Percentiles rank a stretch among this genome's conserved stretches.
Evolutionary conservation across 2,329 filamentous ascomycete genomes (phyloP).

Genomic region (Pseudocercospora cruenta): DNA sequence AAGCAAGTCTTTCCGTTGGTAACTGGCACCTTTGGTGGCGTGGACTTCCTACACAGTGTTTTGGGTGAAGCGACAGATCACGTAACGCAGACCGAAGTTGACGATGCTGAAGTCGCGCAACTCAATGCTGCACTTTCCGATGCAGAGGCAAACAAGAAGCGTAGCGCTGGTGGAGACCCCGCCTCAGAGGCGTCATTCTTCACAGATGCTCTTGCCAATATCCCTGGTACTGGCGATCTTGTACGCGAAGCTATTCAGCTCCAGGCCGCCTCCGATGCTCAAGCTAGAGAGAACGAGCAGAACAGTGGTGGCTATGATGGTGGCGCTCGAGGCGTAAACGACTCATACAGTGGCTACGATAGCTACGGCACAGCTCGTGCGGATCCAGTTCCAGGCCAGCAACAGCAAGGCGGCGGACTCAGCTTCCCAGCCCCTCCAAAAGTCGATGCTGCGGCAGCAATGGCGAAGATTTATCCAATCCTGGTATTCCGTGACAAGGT

Average conservation of each 20-base stretch:
- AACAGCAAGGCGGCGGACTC: slow-evolving; percentile 47
- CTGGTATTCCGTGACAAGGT: slow-evolving; percentile 92
- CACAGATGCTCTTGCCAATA: slow-evolving; percentile 71
- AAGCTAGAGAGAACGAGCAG: slow-evolving; percentile 23
- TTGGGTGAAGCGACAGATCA: slow-evolving; percentile 56
- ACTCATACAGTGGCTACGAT: slow-evolving; percentile 27
- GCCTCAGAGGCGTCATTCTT: slow-evolving; percentile 50
- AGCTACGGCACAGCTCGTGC: slow-evolving; percentile 27
- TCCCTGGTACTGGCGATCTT: slow-evolving; percentile 63
- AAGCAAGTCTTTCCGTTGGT: slow-evolving; percentile 56
- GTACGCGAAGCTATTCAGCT: slow-evolving; percentile 52
- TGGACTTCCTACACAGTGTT: slow-evolving; percentile 56
- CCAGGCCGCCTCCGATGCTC: slow-evolving; percentile 51
- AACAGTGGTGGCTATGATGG: slow-evolving; percentile 21
- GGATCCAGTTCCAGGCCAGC: slow-evolving; percentile 25
- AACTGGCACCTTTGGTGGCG: slow-evolving; percentile 58
- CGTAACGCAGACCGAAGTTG: slow-evolving; percentile 53
- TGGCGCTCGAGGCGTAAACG: slow-evolving; percentile 20
- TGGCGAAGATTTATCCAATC: slow-evolving; percentile 84
- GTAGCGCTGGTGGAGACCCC: slow-evolving; percentile 37
- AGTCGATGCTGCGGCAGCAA: slow-evolving; percentile 37
- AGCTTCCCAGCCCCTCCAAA: slow-evolving; percentile 31
- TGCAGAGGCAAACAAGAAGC: slow-evolving; percentile 41
- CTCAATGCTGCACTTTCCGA: slow-evolving; percentile 50
- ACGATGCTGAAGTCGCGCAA: slow-evolving; percentile 53